Base-by-base conservation (phyloP, 2,329 filamentous ascomycete genomes). In the Aaosphaeria pasadenensis region DNA sequence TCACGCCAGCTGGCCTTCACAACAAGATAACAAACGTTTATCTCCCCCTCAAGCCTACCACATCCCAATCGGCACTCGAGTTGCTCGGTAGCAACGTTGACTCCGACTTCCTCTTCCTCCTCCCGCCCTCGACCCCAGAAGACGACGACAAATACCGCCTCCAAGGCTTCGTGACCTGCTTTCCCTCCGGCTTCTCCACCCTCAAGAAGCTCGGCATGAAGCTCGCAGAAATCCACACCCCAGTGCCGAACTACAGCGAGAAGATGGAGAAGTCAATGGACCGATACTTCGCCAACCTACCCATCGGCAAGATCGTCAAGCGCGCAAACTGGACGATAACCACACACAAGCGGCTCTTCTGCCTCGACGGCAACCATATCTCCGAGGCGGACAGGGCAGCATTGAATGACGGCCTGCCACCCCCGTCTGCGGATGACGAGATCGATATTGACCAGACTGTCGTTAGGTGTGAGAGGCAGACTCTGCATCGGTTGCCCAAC, bases 181-280 rank as follows among this genome's bases (percentile, higher is more conserved):
- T 80, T 58, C 82, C 83, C 0, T 71, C 74, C 1, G 83, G 83
- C 7, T 86, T 86, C 69, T 71, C 78, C 55, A 76, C 81, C 1
- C 66, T 66, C n/a, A 56, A 74, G 42, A 85, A 85, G 51, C 72
- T 85, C 6, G 76, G 74, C 1, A 66, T 75, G 9, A 70, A 72
- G 1, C 70, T 86, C 0, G 69, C 75, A 0, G 72, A 74, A 30
- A 85, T 86, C 54, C 83, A 86, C 58, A 62, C 42, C 0, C 82
- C 82, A 0, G 81, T 86, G 0, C 83, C 83, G 0, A 74, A 76
- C 5, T 86, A 86, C 58, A 67, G 60, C 31, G 63, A 72, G 41
- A 85, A 83, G 57, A 56, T 86, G 0, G 78, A 80, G 56, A 75
- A 70, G 43, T 77, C 73, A 44, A 86, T 86, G 83, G 82, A 86